phyloP scores from a whole-genome alignment of 2,329 filamentous ascomycete species.

The Aspergillus japonicus region DNA sequence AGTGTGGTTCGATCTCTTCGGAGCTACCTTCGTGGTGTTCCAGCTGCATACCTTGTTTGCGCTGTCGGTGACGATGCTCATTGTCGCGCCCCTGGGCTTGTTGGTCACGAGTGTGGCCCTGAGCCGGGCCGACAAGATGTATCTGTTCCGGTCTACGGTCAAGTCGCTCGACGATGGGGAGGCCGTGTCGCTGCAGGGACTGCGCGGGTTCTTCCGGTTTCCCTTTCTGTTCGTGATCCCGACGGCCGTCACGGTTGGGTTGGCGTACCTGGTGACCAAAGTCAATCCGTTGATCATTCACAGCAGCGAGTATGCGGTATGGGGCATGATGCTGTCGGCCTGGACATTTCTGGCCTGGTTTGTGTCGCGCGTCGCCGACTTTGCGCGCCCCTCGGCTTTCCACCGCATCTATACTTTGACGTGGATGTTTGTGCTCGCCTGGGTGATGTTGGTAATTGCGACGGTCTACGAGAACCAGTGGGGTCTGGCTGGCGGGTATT shows the following conservation, averaged over 20 bases:
- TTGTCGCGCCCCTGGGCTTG: slow-evolving; percentile 73
- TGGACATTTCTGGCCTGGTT: slow-evolving; percentile 84
- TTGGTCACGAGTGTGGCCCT: slow-evolving; percentile 68
- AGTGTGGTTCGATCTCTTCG: slow-evolving; percentile 95
- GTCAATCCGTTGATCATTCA: slow-evolving; percentile 90
- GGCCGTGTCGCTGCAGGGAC: slow-evolving; percentile 66
- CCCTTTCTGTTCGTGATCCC: slow-evolving; percentile 72
- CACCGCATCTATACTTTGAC: slow-evolving; percentile 77
- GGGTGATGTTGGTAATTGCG: slow-evolving; percentile 67
- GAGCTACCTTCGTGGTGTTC: slow-evolving; percentile 74
- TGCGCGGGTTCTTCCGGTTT: slow-evolving; percentile 80
- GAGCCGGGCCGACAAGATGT: slow-evolving; percentile 74
- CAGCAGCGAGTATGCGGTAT: slow-evolving; percentile 82
- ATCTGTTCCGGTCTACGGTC: slow-evolving; percentile 72
- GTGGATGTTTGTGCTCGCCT: slow-evolving; percentile 78
- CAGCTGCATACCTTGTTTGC: slow-evolving; percentile 81
- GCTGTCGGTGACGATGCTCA: slow-evolving; percentile 77
- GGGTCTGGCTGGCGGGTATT: slow-evolving; percentile 73
- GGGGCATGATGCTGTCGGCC: slow-evolving; percentile 79
- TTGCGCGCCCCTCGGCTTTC: slow-evolving; percentile 78
- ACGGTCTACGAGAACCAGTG: slow-evolving; percentile 75
- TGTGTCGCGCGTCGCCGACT: slow-evolving; percentile 73
- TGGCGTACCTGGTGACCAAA: slow-evolving; percentile 74
- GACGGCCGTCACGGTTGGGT: slow-evolving; percentile 65
- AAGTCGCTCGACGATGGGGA: slow-evolving; percentile 62